Percentiles rank a stretch among this genome's conserved stretches.
These are phyloP conservation scores for Yamadazyma phyllophila DNA, from an alignment of 805 yeast genomes.

Conservation along the genomic window DNA sequence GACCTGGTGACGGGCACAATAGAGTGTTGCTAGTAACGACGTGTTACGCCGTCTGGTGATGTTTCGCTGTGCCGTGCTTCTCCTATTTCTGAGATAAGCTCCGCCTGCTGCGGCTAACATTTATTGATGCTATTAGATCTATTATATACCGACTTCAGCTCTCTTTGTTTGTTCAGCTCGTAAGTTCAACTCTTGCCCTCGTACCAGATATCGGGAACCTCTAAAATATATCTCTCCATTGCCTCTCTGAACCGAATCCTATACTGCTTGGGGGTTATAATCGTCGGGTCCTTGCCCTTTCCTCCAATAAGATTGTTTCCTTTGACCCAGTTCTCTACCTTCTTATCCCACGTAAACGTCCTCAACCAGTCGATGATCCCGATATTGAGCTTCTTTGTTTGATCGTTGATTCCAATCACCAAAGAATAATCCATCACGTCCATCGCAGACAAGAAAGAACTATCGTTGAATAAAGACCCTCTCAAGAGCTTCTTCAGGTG, in stretches of 20 bases:
- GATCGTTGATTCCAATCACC: slow-evolving; percentile 84
- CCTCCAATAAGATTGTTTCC: slow-evolving; percentile 82
- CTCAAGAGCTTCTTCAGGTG: slow-evolving; percentile 82
- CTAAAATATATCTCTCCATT: slow-evolving; percentile 90
- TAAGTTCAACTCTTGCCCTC: slow-evolving; percentile 28
- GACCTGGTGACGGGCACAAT: no score
- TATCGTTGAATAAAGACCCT: slow-evolving; percentile 93
- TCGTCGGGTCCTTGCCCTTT: slow-evolving; percentile 91
- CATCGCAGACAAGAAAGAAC: slow-evolving; percentile 90
- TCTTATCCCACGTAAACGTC: slow-evolving; percentile 98
- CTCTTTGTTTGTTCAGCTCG: no score
- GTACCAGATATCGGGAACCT: slow-evolving; percentile 83
- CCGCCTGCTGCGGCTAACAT: background rate
- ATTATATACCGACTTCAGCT: no score
- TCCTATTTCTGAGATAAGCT: background rate
- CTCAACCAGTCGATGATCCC: slow-evolving; percentile 94
- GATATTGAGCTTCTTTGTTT: slow-evolving; percentile 66
- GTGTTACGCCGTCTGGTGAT: no score
- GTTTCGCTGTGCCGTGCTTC: no score
- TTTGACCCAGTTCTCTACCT: slow-evolving; percentile 97
- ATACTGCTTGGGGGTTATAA: slow-evolving; percentile 94
- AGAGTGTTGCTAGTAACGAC: no score
- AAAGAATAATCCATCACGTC: slow-evolving; percentile 98
- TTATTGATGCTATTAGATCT: no score
- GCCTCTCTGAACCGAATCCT: slow-evolving; percentile 94